Percentiles rank a stretch among this genome's conserved stretches.
Evolutionary conservation across 1,284 basidiomycete genomes (phyloP).

Genomic region (Heterobasidion annosum): DNA sequence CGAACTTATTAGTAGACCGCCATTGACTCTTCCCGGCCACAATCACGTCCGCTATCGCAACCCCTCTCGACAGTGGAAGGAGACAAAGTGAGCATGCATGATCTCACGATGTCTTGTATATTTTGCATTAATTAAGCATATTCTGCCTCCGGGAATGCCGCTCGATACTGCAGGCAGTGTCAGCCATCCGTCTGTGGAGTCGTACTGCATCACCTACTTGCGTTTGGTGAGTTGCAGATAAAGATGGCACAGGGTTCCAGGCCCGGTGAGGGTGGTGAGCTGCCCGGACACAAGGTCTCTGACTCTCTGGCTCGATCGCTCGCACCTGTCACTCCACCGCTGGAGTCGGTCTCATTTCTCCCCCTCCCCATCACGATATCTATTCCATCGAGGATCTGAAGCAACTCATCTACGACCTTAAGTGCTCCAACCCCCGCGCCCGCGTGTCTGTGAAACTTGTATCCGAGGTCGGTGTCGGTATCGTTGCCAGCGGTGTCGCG

Average conservation of each 20-base stretch:
- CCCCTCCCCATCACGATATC: slow-evolving; percentile 95
- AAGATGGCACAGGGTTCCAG: slow-evolving; percentile 99
- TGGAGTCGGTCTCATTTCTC: slow-evolving; percentile 92
- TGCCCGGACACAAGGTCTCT: slow-evolving; percentile 96
- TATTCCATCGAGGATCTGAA: slow-evolving; percentile 97
- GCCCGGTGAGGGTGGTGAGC: slow-evolving; percentile 93
- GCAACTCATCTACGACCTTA: slow-evolving; percentile 93
- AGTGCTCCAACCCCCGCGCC: slow-evolving; percentile 89
- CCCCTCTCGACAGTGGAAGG: too few species aligned
- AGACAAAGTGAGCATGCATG: too few species aligned
- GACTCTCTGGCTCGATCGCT: slow-evolving; percentile 80
- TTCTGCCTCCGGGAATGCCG: too few species aligned
- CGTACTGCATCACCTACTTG: too few species aligned
- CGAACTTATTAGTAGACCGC: too few species aligned
- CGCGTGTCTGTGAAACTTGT: slow-evolving; percentile 95
- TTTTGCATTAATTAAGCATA: too few species aligned
- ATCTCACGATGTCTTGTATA: too few species aligned
- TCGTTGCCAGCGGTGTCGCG: slow-evolving; percentile 92
- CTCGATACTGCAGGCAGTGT: too few species aligned
- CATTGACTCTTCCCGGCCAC: too few species aligned
- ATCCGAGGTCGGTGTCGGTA: slow-evolving; percentile 94
- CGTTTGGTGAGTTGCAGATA: slow-evolving; percentile 95
- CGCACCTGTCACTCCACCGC: slow-evolving; percentile 94
- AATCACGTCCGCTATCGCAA: too few species aligned
- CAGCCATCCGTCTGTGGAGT: too few species aligned